A percentile compares a stretch with the other conserved stretches of the same genome.
Evolutionary conservation across 257 asterid species (phyloP).

Genomic region (Plantago elongata): DNA sequence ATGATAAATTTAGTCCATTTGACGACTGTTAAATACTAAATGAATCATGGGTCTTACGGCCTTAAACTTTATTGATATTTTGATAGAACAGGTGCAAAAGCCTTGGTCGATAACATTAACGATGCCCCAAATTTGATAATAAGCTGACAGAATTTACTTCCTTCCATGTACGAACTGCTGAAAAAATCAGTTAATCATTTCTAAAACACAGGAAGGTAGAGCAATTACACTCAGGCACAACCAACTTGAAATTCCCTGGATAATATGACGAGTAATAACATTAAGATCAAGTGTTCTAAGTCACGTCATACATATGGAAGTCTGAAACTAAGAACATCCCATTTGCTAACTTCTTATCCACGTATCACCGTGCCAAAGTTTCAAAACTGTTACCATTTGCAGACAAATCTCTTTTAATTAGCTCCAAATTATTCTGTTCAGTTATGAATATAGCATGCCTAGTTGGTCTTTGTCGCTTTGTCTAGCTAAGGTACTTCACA

Average conservation of each 20-base stretch:
- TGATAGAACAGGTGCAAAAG: neutral
- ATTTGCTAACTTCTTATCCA: too few species aligned
- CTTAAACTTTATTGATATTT: slow-evolving; percentile 1
- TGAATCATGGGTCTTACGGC: too few species aligned
- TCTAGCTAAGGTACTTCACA: slow-evolving; percentile 4
- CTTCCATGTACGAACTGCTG: neutral
- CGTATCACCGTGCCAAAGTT: too few species aligned
- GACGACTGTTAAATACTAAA: neutral
- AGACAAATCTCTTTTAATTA: slow-evolving; percentile 4
- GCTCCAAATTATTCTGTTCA: neutral
- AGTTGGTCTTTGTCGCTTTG: neutral
- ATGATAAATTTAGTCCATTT: neutral
- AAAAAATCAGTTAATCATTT: neutral
- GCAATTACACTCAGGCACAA: too few species aligned
- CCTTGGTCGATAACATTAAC: neutral
- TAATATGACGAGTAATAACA: too few species aligned
- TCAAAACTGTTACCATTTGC: neutral
- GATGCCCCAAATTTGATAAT: neutral
- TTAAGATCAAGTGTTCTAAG: too few species aligned
- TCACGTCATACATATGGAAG: too few species aligned
- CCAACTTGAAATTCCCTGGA: too few species aligned
- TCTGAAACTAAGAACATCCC: too few species aligned
- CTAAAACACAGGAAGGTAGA: too few species aligned
- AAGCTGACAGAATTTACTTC: slow-evolving; percentile 4
- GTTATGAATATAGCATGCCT: slow-evolving; percentile 5